These are phyloP conservation scores for Narthecium ossifragum DNA, from an alignment of 106 monocot species.

Conservation along the genomic window DNA sequence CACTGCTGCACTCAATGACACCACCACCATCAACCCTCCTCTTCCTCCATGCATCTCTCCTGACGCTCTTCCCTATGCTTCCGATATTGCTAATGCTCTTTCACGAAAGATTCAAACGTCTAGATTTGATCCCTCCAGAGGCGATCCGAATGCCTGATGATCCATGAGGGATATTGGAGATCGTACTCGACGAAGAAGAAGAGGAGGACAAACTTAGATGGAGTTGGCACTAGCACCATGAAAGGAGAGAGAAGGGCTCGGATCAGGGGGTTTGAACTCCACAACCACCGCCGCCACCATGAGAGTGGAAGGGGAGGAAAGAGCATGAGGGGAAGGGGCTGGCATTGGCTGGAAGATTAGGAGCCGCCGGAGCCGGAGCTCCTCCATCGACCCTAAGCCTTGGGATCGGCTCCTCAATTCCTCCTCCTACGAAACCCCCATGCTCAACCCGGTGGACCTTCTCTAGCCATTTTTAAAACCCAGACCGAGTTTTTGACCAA, in stretches of 20 bases:
- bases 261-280: no score
- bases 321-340: no score
- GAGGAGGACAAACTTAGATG: not conserved
- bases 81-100: not conserved
- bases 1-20: conserved; percentile 17
- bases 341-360: no score
- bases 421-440: no score
- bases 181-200: not conserved
- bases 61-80: not conserved
- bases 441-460: no score
- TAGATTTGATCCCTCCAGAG: not conserved
- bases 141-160: not conserved
- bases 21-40: not conserved
- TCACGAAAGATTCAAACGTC: not conserved
- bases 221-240: not conserved
- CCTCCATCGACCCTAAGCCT: no score
- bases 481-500: no score
- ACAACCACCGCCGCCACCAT: no score
- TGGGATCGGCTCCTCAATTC: no score
- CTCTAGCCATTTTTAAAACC: no score
- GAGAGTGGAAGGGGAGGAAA: no score
- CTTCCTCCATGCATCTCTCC: conserved; percentile 3
- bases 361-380: no score
- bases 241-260: not conserved
- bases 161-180: not conserved